These are phyloP conservation scores for Xylaria sp. DNA, from an alignment of 2,329 filamentous ascomycete species.

Conservation along the genomic window DNA sequence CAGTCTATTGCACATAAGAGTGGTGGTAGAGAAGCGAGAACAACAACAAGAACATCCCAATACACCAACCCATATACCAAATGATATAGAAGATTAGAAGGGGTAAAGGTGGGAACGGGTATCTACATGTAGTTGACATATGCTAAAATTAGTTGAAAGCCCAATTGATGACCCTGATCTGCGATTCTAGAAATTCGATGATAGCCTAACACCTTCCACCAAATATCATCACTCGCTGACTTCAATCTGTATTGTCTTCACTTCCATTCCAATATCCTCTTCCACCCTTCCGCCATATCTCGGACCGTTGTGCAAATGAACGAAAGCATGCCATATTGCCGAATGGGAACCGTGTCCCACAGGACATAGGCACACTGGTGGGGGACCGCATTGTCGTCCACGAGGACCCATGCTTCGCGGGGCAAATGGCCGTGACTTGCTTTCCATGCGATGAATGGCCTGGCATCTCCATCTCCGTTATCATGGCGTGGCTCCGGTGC, in stretches of 20 bases:
- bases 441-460: constrained; percentile 4
- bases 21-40: too few relatives aligned
- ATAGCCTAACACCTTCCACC: background rate
- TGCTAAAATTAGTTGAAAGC: background rate
- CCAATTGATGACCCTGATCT: background rate
- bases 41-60: too few relatives aligned
- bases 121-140: too few relatives aligned
- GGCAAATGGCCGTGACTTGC: background rate
- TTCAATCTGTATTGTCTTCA: constrained; percentile 20
- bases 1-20: too few relatives aligned
- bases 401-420: constrained; percentile 21
- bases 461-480: background rate
- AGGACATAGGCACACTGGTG: constrained; percentile 34
- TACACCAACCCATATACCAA: too few relatives aligned
- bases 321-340: background rate
- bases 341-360: constrained; percentile 32
- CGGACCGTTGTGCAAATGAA: constrained; percentile 31
- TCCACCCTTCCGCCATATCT: constrained; percentile 32
- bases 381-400: constrained; percentile 18
- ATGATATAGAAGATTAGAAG: too few relatives aligned
- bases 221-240: background rate
- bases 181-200: background rate
- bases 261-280: constrained; percentile 33
- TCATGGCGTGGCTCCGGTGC: background rate
- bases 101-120: too few relatives aligned